Evolutionary conservation across 2,329 filamentous ascomycete genomes (phyloP).

Genomic region (Chrysoporthe deuterocubensis): DNA sequence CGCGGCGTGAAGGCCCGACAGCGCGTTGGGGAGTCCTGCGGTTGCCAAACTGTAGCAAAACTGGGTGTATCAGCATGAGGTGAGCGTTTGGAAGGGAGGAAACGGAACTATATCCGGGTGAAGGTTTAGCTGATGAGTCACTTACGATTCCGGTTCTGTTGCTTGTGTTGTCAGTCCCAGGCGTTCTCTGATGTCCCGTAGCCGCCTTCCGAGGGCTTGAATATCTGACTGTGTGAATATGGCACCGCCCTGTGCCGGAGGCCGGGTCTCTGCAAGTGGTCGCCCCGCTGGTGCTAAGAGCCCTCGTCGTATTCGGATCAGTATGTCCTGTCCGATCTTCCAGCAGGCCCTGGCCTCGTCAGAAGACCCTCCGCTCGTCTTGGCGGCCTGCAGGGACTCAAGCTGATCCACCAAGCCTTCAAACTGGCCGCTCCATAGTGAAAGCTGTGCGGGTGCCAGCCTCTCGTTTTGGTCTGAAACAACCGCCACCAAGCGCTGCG

Average conservation of each 20-base stretch:
- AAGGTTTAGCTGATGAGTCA: not conserved
- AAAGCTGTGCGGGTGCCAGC: not conserved
- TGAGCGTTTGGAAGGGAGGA: not conserved
- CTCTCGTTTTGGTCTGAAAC: no score
- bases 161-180: slow-evolving; percentile 2
- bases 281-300: not conserved
- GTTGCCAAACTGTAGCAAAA: not conserved
- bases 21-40: not conserved
- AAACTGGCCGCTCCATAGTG: not conserved
- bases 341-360: slow-evolving; percentile 15
- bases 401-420: not conserved
- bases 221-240: slow-evolving; percentile 16
- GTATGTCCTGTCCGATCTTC: slow-evolving; percentile 21
- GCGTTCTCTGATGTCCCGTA: slow-evolving; percentile 9
- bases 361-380: not conserved
- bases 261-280: no score
- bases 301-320: slow-evolving; percentile 12
- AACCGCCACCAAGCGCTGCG: no score
- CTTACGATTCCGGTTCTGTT: not conserved
- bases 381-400: not conserved
- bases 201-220: slow-evolving; percentile 9
- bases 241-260: not conserved
- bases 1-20: not conserved
- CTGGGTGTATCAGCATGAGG: not conserved
- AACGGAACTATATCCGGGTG: no score